Base-by-base conservation (phyloP, 441 rosid genomes). In the Adansonia rubrostipa region DNA sequence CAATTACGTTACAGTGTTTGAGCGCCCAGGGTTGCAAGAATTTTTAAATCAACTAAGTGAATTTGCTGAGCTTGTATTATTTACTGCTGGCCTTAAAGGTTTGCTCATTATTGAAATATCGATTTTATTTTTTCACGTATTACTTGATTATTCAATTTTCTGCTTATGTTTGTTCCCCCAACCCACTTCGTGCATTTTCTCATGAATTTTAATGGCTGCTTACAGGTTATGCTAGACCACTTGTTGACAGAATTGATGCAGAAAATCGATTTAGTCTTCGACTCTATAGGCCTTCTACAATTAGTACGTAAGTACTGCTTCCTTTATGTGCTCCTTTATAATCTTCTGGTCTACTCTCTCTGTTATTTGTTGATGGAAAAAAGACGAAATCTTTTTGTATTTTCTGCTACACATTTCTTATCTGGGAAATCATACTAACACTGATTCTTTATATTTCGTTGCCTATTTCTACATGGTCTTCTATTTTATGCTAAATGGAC, bases 21-120 rank as follows among this genome's bases (percentile, higher is more conserved):
- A 95, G 85, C 98, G 99, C 80, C 99, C 98, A 14, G 99, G 98
- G 64, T 72, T 96, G 83, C 89, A 84, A 62, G 94, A 92, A 54
- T 96, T 96, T 83, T 84, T 96, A 22, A 87, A 89, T 73, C 77
- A 90, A 81, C 87, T 96, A 42, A 90, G 95, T 78, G 83, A 91
- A 66, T 96, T 92, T 86, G 95, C 97, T 0, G 96, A 96, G 80
- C 98, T 94, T 80, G 85, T 96, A 80, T 86, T 96, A 19, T 96
- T 96, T 78, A 96, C 99, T 7, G 99, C 99, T 83, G 99, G 97
- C 71, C 95, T 92, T 56, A 98, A 96, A 94, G 99, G 99, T 94
- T 84, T 79, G 78, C 67, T 79, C 45, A 48, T 75, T 57, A 28
- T 48, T 71, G 44, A 33, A 9, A 7, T 36, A 66, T 9, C 65